Evolutionary conservation across 495 filamentous ascomycete species (phyloP).

Genomic region (Penicillium bialowiezense): DNA sequence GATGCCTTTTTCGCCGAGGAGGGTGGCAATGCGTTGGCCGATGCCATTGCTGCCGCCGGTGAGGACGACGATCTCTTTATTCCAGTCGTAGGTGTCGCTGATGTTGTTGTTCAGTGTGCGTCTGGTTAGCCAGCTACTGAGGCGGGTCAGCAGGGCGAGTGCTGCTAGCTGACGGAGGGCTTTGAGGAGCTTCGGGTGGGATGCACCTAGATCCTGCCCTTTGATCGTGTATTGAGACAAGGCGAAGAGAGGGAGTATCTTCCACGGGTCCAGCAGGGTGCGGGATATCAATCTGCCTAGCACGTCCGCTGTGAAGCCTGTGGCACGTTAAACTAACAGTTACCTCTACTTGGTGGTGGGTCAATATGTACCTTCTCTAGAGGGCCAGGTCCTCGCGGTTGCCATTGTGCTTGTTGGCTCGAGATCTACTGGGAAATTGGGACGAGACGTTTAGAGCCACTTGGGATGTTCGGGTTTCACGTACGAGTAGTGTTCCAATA

Average conservation of each 20-base stretch:
- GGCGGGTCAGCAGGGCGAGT: constrained; percentile 45
- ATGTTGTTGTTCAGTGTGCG: constrained; percentile 59
- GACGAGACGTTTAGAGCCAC: background rate
- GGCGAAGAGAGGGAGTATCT: constrained; percentile 55
- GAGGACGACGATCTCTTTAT: constrained; percentile 65
- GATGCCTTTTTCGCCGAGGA: constrained; percentile 55
- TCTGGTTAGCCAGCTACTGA: constrained; percentile 50
- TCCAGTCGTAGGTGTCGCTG: constrained; percentile 63
- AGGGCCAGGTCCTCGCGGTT: constrained; percentile 24
- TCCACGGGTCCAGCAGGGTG: constrained; percentile 58
- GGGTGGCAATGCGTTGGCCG: constrained; percentile 57
- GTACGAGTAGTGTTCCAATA: no score
- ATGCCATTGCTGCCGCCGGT: constrained; percentile 72
- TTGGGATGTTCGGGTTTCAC: background rate
- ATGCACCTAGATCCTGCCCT: constrained; percentile 48
- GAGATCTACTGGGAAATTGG: background rate
- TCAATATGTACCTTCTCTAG: constrained; percentile 28
- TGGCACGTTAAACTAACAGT: background rate
- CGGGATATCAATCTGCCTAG: constrained; percentile 50
- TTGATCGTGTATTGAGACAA: constrained; percentile 57
- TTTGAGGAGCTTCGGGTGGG: constrained; percentile 39
- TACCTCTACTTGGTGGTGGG: background rate
- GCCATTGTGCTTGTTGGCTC: background rate
- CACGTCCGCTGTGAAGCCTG: constrained; percentile 63
- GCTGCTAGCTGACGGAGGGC: constrained; percentile 9